A percentile compares a stretch with the other conserved stretches of the same genome.
phyloP scores from a whole-genome alignment of 306 rosid species.

The Styphnolobium japonicum region DNA sequence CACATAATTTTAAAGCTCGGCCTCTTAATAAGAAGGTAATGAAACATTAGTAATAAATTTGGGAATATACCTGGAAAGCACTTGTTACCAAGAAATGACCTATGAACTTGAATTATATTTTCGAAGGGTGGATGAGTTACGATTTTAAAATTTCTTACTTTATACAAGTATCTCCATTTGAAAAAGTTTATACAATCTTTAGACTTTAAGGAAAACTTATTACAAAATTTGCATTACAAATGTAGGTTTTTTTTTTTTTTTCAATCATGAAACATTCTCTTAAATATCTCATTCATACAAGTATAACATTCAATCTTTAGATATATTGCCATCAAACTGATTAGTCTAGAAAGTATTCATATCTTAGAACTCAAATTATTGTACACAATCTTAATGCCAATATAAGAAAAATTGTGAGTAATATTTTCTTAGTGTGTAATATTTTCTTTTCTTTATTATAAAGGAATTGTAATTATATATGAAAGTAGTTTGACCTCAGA shows the following conservation, averaged over 20 bases:
- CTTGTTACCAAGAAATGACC: not conserved
- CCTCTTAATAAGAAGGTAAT: slow-evolving; percentile 84
- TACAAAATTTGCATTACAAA: not conserved
- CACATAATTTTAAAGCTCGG: slow-evolving; percentile 65
- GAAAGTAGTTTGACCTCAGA: not conserved
- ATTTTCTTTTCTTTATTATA: not conserved
- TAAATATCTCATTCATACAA: not conserved
- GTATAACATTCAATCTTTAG: not conserved
- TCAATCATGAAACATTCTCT: not conserved
- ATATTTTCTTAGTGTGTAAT: not conserved
- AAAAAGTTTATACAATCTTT: not conserved
- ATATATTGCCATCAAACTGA: not conserved
- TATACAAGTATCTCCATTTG: not conserved
- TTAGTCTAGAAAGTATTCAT: not conserved
- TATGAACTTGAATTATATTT: slow-evolving; percentile 6
- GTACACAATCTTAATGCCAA: not conserved
- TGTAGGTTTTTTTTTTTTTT: not conserved
- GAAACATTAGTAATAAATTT: not conserved
- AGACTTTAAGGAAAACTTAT: not conserved
- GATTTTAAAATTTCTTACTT: not conserved
- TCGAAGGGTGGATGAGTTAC: not conserved
- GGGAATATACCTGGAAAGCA: not conserved
- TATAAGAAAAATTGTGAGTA: not conserved
- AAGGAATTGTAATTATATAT: not conserved
- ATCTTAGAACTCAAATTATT: not conserved